Base-by-base conservation (phyloP, 306 rosid genomes). In the Astragalus glycyphyllos region DNA sequence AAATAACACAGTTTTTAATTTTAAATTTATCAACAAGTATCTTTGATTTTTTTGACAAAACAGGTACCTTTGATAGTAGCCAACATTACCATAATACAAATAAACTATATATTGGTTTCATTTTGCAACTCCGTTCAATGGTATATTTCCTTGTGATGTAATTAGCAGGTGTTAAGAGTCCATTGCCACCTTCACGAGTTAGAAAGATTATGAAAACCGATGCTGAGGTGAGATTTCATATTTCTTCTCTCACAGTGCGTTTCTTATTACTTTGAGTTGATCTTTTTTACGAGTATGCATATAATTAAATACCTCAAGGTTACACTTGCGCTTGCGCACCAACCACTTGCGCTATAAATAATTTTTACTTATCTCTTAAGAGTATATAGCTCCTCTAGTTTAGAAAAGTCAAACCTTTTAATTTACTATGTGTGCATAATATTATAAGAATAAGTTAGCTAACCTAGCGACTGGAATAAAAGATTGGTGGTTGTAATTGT, bases 171-270 rank as follows among this genome's bases (percentile, higher is more conserved):
- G 14, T 46, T n/a, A 85, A 64, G 77, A 61, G 48, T 44, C 56
- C 71, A 10, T 12, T 82, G 12, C 83, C 85, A 6, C 46, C 66
- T 3, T 74, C 85, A 0, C 35, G 80, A 59, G 62, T 85, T 14
- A 82, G 50, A 73, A 77, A 65, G 71, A 45, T 70, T 8, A 85
- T 80, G 73, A 82, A 80, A 63, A 10, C 77, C 0, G 65, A 70
- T 2, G 72, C 26, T 3, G 17, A 56, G 7, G 87, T 75, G 4
- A 79, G 81, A 83, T 82, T 66, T 58, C 42, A 29, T 5, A 29
- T 76, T 46, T 5, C 41, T 76, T 8, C 32, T 40, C 45, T 7
- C 11, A 8, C 45, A 2, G 11, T 40, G 11, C 8, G 8, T 40
- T 7, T 40, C 10, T 40, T 11, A 4, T 50, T 50, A 17, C 57